A percentile compares a stretch with the other conserved stretches of the same genome.
Evolutionary conservation across 108 stramenopile genomes (phyloP).

Genomic region (Nitzschia palea): DNA sequence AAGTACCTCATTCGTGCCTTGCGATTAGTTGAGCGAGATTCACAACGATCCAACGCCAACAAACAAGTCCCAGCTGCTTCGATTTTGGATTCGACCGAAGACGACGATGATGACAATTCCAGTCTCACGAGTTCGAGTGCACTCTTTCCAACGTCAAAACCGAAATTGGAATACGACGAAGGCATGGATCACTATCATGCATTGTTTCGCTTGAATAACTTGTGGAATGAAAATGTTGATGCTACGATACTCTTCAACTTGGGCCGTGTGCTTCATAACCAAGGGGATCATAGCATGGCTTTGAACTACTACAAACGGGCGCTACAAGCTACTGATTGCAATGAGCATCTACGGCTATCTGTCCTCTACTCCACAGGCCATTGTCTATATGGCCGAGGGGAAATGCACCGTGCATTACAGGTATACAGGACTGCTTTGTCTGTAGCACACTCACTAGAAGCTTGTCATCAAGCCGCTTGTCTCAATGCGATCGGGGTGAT

Average conservation of each 20-base stretch:
- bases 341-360: constrained; percentile 24
- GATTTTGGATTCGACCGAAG: background rate
- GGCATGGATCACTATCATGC: constrained; percentile 47
- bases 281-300: constrained; percentile 34
- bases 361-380: constrained; percentile 35
- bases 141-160: background rate
- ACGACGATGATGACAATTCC: background rate
- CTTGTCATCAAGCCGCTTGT: constrained; percentile 29
- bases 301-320: constrained; percentile 27
- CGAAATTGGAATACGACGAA: constrained; percentile 57
- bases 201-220: constrained; percentile 24
- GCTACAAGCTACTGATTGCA: constrained; percentile 4
- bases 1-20: constrained; percentile 24
- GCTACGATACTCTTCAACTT: constrained; percentile 54
- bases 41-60: background rate
- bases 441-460: constrained; percentile 28
- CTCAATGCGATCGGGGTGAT: constrained; percentile 58
- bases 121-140: background rate
- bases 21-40: constrained; percentile 3
- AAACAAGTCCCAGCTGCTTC: background rate
- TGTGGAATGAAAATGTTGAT: constrained; percentile 20
- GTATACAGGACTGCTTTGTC: constrained; percentile 37
- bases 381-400: constrained; percentile 33
- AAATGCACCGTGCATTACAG: constrained; percentile 27
- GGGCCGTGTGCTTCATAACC: constrained; percentile 35